Percentiles rank a stretch among this genome's conserved stretches.
Evolutionary conservation across 192 early-diverging fungal genomes (phyloP).

Genomic region (Kickxella alabastrina): DNA sequence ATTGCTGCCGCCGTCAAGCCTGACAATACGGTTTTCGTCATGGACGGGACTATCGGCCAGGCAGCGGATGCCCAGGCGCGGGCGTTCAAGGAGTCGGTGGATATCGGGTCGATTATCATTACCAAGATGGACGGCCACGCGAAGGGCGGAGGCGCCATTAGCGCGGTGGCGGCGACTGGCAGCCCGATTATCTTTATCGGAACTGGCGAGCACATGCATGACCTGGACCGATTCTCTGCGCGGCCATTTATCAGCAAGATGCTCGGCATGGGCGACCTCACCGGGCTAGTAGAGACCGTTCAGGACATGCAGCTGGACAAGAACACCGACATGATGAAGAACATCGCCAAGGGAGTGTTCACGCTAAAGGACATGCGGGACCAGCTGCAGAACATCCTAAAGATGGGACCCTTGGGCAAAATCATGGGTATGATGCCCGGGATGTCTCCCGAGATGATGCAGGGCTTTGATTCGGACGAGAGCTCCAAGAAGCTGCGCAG

Average conservation of each 20-base stretch:
- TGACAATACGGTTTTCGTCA: conserved; percentile 91
- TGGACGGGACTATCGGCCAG: conserved; percentile 98
- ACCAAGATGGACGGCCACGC: conserved; percentile 99
- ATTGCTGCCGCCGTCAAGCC: conserved; percentile 83
- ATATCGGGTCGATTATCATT: conserved; percentile 93
- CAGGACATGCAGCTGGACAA: conserved; percentile 84
- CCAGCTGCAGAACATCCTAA: conserved; percentile 82
- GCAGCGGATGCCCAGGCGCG: conserved; percentile 90
- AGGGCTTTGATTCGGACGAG: conserved; percentile 59
- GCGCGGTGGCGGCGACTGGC: conserved; percentile 91
- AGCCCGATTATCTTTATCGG: conserved; percentile 95
- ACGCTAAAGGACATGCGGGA: conserved; percentile 93
- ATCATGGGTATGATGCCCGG: conserved; percentile 86
- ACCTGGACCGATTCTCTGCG: conserved; percentile 86
- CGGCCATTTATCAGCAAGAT: conserved; percentile 88
- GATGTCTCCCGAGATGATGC: conserved; percentile 58
- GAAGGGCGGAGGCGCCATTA: conserved; percentile 97
- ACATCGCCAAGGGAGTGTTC: conserved; percentile 80
- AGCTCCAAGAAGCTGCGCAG: conserved; percentile 59
- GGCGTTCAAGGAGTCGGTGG: conserved; percentile 87
- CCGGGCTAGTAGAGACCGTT: conserved; percentile 82
- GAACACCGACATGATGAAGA: conserved; percentile 85
- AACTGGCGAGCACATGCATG: conserved; percentile 95
- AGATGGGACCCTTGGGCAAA: conserved; percentile 90
- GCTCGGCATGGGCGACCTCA: conserved; percentile 92